phyloP scores from a whole-genome alignment of 2,329 filamentous ascomycete genomes.

The Neonectria hederae region DNA sequence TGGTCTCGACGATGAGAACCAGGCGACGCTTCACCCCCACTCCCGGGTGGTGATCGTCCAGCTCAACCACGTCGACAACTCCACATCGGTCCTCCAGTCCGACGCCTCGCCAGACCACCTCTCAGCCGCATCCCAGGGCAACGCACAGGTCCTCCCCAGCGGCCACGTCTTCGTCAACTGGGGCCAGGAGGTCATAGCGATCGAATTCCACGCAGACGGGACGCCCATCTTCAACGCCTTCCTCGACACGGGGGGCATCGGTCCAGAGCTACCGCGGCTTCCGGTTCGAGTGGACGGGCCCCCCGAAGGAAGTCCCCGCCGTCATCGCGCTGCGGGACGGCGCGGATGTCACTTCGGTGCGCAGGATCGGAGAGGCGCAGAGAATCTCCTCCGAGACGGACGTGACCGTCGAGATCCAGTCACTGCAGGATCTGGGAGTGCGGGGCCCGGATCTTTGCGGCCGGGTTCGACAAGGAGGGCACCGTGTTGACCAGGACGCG shows the following conservation, averaged over 20 bases:
- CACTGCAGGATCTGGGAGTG: conserved; percentile 1
- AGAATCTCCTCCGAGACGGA: conserved; percentile 23
- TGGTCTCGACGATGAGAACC: not conserved
- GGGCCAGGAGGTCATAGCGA: conserved; percentile 61
- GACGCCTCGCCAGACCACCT: conserved; percentile 61
- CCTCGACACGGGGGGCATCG: conserved; percentile 50
- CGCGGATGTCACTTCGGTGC: conserved; percentile 11
- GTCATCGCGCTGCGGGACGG: conserved; percentile 34
- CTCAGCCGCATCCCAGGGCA: conserved; percentile 58
- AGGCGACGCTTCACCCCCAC: not conserved
- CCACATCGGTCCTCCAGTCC: conserved; percentile 55
- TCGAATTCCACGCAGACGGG: conserved; percentile 57
- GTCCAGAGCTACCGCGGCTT: conserved; percentile 65
- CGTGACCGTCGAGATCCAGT: not conserved
- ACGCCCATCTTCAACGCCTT: conserved; percentile 62
- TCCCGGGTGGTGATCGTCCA: conserved; percentile 56
- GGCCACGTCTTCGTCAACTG: conserved; percentile 66
- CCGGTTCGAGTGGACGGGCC: conserved; percentile 62
- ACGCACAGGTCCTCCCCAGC: conserved; percentile 62
- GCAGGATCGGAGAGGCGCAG: conserved; percentile 14
- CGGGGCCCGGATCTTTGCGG: conserved; percentile 20
- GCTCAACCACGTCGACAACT: conserved; percentile 55
- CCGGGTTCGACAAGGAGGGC: conserved; percentile 15
- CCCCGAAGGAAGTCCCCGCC: conserved; percentile 46
- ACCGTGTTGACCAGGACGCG: conserved; percentile 13